Evolutionary conservation across 1,139 yeast genomes (phyloP).

Genomic region (Pichia sp.): DNA sequence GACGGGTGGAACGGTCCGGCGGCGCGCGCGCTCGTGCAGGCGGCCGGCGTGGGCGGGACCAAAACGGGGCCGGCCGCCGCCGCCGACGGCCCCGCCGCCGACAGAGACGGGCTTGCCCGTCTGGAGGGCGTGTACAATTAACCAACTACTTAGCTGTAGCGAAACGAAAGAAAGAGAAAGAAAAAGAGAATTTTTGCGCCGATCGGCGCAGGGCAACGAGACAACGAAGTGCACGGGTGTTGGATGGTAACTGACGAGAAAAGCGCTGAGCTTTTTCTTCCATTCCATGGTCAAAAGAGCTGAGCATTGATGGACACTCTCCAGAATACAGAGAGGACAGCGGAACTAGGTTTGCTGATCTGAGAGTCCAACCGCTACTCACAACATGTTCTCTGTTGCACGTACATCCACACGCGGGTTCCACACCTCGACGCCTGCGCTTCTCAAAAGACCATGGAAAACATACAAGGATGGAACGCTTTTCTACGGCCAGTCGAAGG

Average conservation of each 20-base stretch:
- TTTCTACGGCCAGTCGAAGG: conserved; percentile 72
- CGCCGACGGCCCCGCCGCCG: not conserved
- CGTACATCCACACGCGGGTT: conserved; percentile 11
- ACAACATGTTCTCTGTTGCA: conserved; percentile 5
- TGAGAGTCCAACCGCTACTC: not conserved
- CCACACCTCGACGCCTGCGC: conserved; percentile 37
- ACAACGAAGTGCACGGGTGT: no score
- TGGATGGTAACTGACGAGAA: no score
- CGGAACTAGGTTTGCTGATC: no score
- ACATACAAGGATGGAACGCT: conserved; percentile 77
- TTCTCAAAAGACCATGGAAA: conserved; percentile 83
- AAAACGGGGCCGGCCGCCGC: not conserved
- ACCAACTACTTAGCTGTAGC: not conserved
- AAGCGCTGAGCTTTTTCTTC: no score
- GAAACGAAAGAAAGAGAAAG: not conserved
- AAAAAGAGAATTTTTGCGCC: no score
- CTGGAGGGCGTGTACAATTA: not conserved
- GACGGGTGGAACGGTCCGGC: conserved; percentile 16
- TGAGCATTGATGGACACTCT: no score
- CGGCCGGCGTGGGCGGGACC: not conserved
- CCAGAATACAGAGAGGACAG: no score
- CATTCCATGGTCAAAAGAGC: no score
- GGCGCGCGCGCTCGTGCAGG: conserved; percentile 1
- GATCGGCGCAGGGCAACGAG: no score
- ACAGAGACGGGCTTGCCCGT: not conserved